phyloP scores from a whole-genome alignment of 2,329 filamentous ascomycete genomes.

The Aspergillus pseudotamarii region DNA sequence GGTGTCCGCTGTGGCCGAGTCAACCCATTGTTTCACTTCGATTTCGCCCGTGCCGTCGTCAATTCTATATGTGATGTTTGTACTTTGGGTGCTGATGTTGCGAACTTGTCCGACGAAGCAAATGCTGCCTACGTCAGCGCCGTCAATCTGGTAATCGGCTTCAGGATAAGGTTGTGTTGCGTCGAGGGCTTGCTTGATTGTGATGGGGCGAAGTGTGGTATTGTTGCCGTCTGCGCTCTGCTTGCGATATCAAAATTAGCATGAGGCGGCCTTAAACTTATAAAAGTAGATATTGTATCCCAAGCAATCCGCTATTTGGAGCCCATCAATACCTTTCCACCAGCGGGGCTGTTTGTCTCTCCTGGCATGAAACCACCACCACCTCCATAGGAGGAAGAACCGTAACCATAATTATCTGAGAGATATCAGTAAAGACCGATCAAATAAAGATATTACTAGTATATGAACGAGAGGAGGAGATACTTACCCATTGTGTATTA shows the following conservation, averaged over 20 bases:
- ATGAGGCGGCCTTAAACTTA: neutral
- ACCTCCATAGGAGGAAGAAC: conserved; percentile 57
- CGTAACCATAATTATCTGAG: conserved; percentile 49
- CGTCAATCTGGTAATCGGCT: conserved; percentile 82
- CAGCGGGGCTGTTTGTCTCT: conserved; percentile 52
- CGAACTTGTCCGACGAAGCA: conserved; percentile 91
- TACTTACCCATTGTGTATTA: neutral
- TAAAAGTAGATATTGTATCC: neutral
- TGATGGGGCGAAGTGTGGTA: conserved; percentile 80
- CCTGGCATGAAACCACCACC: conserved; percentile 64
- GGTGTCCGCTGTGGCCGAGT: conserved; percentile 47
- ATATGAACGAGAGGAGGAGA: no score
- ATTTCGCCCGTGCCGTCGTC: conserved; percentile 93
- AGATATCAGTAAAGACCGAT: neutral
- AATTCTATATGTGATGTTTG: conserved; percentile 88
- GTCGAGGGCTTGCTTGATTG: conserved; percentile 90
- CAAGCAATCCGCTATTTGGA: no score
- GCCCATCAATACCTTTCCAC: conserved; percentile 39
- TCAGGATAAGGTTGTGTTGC: conserved; percentile 74
- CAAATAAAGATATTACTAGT: no score
- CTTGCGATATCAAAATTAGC: neutral
- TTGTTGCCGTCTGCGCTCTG: conserved; percentile 67
- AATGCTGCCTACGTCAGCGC: conserved; percentile 70
- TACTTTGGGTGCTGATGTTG: conserved; percentile 80
- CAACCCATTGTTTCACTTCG: conserved; percentile 64